Conservation (phyloP, 495 filamentous ascomycete genomes). For the Umbilicaria muhlenbergii region DNA sequence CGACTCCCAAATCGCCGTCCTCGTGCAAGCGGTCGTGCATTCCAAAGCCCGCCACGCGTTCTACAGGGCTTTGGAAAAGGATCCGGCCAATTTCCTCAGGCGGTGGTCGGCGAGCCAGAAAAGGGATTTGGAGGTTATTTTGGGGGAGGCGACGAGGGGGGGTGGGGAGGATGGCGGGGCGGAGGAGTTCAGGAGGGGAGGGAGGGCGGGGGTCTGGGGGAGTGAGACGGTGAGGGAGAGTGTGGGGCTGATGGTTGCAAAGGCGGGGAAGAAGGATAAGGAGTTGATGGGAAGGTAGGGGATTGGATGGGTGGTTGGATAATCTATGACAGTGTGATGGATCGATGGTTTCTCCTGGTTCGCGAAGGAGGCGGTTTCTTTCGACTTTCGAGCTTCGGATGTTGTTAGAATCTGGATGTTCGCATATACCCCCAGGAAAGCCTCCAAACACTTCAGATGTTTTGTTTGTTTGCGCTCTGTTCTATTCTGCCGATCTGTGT, state of each 20-base stretch:
- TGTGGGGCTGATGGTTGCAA: slow-evolving; percentile 24
- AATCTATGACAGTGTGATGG: too few species aligned
- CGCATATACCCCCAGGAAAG: too few species aligned
- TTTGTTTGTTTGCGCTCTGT: too few species aligned
- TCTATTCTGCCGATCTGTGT: too few species aligned
- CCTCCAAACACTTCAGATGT: too few species aligned
- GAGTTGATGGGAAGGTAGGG: background rate
- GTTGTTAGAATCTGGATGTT: too few species aligned
- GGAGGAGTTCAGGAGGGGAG: slow-evolving; percentile 43
- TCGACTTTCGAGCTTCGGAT: too few species aligned
- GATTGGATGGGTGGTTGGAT: too few species aligned
- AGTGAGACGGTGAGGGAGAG: slow-evolving; percentile 11
- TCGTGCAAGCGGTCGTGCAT: slow-evolving; percentile 61
- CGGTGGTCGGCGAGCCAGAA: slow-evolving; percentile 80
- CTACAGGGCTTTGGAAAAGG: slow-evolving; percentile 54
- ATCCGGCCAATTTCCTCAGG: slow-evolving; percentile 67
- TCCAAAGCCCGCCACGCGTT: slow-evolving; percentile 79
- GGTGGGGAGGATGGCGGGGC: slow-evolving; percentile 46
- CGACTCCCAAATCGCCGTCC: slow-evolving; percentile 70
- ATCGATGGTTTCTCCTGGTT: too few species aligned
- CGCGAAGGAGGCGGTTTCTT: too few species aligned
- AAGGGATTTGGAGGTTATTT: slow-evolving; percentile 74
- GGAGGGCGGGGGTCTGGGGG: slow-evolving; percentile 36
- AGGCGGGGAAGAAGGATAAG: slow-evolving; percentile 18
- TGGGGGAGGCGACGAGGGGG: slow-evolving; percentile 62